phyloP scores from a whole-genome alignment of 139 green algal genomes.

The Chlamydomonas incerta region DNA sequence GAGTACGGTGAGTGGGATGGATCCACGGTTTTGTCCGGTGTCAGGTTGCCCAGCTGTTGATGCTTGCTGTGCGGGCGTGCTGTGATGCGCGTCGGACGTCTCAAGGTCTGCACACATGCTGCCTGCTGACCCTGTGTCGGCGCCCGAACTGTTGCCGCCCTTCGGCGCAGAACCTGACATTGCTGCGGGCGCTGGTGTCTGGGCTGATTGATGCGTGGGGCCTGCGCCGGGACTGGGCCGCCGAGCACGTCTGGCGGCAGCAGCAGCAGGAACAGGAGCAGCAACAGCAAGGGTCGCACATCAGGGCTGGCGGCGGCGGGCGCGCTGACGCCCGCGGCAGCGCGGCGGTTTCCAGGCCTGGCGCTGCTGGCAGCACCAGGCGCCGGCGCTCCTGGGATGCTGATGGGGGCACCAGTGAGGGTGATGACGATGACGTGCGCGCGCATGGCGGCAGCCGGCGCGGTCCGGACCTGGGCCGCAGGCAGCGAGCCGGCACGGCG shows the following conservation, averaged over 20 bases:
- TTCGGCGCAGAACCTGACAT: background rate
- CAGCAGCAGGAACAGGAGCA: background rate
- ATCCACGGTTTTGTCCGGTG: too few species aligned
- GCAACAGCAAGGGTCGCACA: background rate
- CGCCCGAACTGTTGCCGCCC: background rate
- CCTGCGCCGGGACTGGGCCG: background rate
- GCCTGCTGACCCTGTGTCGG: background rate
- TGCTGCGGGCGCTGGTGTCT: constrained; percentile 2
- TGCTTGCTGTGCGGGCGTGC: background rate
- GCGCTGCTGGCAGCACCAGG: too few species aligned
- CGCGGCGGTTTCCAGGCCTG: background rate
- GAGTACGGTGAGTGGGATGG: background rate
- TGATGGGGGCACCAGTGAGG: too few species aligned
- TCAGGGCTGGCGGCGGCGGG: background rate
- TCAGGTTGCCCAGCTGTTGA: background rate
- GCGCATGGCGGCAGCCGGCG: too few species aligned
- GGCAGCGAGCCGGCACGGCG: too few species aligned
- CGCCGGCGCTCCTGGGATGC: too few species aligned
- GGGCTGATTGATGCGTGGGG: constrained; percentile 23
- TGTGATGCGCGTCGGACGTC: background rate
- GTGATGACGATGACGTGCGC: too few species aligned
- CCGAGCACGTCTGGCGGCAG: background rate
- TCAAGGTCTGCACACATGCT: background rate
- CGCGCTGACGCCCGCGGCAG: background rate
- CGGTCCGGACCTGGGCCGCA: too few species aligned